Base-by-base conservation (phyloP, 345 rosid genomes). In the Eucalyptus cladocalyx region DNA sequence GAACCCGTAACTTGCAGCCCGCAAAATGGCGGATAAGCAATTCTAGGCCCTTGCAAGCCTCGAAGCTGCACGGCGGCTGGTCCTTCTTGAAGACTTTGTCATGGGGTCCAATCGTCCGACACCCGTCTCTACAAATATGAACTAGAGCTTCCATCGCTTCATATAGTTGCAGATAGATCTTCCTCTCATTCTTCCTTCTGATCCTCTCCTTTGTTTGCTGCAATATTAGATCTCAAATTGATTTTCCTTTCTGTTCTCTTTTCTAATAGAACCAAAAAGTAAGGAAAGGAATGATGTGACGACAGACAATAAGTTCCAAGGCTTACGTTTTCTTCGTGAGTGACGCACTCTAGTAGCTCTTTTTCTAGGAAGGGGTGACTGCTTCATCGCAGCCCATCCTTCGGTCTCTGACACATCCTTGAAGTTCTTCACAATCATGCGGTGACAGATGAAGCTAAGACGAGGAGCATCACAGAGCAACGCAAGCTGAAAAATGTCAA, bases 121-220 rank as follows among this genome's bases (percentile, higher is more conserved):
- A 97, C 19, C 99, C 99, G 40, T 97, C 99, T 90, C 97, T 93
- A 87, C 98, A 97, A 90, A 97, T 97, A 90, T 97, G 99, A 90
- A 97, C 97, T 50, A 97, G 95, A 17, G 99, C 98, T 87, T 97
- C 98, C 99, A 96, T 97, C 40, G 99, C 99, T 88, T 95, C 98
- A 14, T 95, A 94, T 42, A 97, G 87, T 86, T 96, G 96, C 87
- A 95, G 54, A 80, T 97, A 97, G 80, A 96, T 95, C 90, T 93
- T 94, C 90, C 91, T 87, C 89, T 97, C 97, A 1, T 95, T 93
- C 7, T 80, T 24, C 87, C 91, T 96, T 80, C 94, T 93, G 23
- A 90, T 91, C 90, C 96, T 94, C 58, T 94, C 94, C 86, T 94
- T 95, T 32, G 89, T 91, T 80, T 67, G 89, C 99, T 96, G 95